These are phyloP conservation scores for Cyclotella atomus DNA, from an alignment of 108 stramenopile genomes.

Conservation along the genomic window DNA sequence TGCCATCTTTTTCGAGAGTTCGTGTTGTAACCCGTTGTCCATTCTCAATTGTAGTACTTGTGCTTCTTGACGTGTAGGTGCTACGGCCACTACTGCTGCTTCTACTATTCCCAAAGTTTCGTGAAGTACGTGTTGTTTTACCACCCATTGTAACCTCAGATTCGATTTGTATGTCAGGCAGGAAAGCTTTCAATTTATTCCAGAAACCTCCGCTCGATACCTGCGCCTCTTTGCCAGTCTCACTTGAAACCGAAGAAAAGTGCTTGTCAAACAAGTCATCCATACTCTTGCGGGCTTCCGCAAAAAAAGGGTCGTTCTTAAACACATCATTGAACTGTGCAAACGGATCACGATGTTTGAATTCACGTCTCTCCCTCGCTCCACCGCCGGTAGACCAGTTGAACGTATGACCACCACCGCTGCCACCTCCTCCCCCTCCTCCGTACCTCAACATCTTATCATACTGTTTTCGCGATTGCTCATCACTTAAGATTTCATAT, in stretches of 20 bases:
- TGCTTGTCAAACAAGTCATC: constrained; percentile 58
- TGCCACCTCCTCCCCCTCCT: constrained; percentile 12
- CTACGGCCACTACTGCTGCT: background rate
- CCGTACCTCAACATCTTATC: constrained; percentile 88
- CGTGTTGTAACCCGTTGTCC: constrained; percentile 57
- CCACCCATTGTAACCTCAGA: constrained; percentile 13
- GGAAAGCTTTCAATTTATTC: constrained; percentile 29
- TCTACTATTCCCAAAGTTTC: constrained; percentile 21
- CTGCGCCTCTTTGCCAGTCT: background rate
- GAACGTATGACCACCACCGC: constrained; percentile 2
- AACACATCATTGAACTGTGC: constrained; percentile 70
- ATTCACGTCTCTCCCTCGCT: background rate
- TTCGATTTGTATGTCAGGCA: constrained; percentile 46
- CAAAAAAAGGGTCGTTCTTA: constrained; percentile 72
- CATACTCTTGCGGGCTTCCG: constrained; percentile 56
- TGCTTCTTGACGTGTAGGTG: constrained; percentile 46
- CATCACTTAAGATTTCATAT: constrained; percentile 92
- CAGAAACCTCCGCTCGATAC: constrained; percentile 38
- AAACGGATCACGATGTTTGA: constrained; percentile 53
- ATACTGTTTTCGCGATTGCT: constrained; percentile 81
- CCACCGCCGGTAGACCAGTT: constrained; percentile 5
- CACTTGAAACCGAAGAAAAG: constrained; percentile 32
- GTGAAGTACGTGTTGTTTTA: constrained; percentile 14
- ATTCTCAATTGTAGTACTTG: constrained; percentile 39
- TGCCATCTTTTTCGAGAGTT: constrained; percentile 64